Percentiles rank a stretch among this genome's conserved stretches.
These are phyloP conservation scores for Suhomyces xylopsoci DNA, from an alignment of 805 yeast species.

Conservation along the genomic window DNA sequence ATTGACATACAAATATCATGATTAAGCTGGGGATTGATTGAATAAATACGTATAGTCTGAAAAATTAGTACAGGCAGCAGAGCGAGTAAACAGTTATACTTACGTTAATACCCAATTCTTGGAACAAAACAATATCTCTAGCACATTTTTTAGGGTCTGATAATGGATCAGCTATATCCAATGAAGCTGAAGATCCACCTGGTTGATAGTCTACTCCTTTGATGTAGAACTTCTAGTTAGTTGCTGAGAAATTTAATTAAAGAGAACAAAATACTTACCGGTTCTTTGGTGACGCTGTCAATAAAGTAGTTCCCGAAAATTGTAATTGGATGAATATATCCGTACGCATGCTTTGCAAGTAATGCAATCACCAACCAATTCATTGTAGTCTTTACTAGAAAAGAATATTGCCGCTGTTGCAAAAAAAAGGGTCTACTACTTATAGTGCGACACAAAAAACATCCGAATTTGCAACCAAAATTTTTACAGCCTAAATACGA, in stretches of 20 bases:
- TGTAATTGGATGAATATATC: conserved; percentile 59
- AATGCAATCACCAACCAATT: background rate
- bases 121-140: conserved; percentile 77
- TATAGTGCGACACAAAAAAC: background rate
- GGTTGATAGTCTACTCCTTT: conserved; percentile 95
- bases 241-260: background rate
- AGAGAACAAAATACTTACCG: conserved; percentile 41
- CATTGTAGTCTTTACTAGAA: background rate
- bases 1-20: conserved; percentile 91
- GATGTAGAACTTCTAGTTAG: conserved; percentile 55
- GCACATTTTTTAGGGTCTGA: conserved; percentile 72
- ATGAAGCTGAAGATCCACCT: conserved; percentile 83
- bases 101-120: conserved; percentile 75
- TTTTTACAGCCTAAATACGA: background rate
- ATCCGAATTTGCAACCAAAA: background rate
- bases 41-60: conserved; percentile 77
- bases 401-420: background rate
- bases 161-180: conserved; percentile 62
- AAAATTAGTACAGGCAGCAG: conserved; percentile 13
- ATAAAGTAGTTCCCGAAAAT: conserved; percentile 69
- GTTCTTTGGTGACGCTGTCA: conserved; percentile 70
- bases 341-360: background rate
- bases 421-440: background rate
- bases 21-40: conserved; percentile 74
- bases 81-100: conserved; percentile 7